These are phyloP conservation scores for Citrus unshiu DNA, from an alignment of 345 rosid species.

Conservation along the genomic window DNA sequence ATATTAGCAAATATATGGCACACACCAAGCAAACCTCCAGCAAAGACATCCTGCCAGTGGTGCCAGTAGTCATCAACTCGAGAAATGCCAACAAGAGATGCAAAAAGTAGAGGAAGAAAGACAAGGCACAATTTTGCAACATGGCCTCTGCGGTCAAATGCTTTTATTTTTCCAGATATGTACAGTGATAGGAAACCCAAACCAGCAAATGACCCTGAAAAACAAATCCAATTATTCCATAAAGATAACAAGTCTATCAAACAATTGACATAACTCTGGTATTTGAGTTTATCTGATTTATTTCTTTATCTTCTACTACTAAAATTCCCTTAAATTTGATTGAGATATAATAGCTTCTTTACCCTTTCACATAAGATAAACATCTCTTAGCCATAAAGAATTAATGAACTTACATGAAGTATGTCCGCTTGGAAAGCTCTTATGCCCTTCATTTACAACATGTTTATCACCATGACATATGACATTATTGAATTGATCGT, in stretches of 20 bases:
- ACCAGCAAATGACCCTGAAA: conserved; percentile 72
- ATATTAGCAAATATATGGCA: not conserved
- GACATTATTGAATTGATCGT: conserved; percentile 67
- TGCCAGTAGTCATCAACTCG: conserved; percentile 91
- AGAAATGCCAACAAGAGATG: conserved; percentile 68
- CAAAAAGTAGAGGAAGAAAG: conserved; percentile 60
- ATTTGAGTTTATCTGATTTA: not conserved
- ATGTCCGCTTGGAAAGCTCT: conserved; percentile 94
- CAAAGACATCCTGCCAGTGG: conserved; percentile 86
- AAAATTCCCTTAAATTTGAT: not conserved
- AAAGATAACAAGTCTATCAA: not conserved
- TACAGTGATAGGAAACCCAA: conserved; percentile 54
- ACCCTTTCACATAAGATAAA: not conserved
- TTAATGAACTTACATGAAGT: conserved; percentile 55
- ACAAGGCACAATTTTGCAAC: conserved; percentile 66
- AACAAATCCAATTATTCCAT: not conserved
- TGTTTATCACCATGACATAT: conserved; percentile 65
- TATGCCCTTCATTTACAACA: conserved; percentile 78
- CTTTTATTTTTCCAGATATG: conserved; percentile 66
- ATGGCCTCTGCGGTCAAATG: conserved; percentile 66
- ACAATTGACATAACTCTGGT: not conserved
- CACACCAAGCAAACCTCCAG: conserved; percentile 72
- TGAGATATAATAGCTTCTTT: not conserved
- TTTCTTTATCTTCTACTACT: not conserved
- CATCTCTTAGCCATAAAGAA: not conserved